These are phyloP conservation scores for Brassica incana DNA, from an alignment of 345 rosid species.

Conservation along the genomic window DNA sequence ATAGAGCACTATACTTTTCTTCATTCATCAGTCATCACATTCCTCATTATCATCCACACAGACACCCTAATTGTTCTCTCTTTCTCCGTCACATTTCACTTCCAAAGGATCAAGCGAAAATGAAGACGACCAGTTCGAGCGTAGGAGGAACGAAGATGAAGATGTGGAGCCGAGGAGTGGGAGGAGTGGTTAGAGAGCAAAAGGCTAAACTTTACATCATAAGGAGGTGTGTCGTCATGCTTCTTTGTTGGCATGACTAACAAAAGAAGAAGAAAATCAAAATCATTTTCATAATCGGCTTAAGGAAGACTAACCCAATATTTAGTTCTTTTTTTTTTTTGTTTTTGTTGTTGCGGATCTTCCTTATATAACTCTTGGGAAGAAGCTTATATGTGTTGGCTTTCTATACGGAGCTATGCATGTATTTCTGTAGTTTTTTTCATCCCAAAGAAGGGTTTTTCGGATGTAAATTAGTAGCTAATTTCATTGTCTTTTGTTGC, in stretches of 20 bases:
- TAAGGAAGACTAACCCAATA: slow-evolving; percentile 28
- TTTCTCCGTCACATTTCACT: not conserved
- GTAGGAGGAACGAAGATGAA: slow-evolving; percentile 70
- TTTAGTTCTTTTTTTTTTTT: not conserved
- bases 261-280: not conserved
- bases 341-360: slow-evolving; percentile 2
- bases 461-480: slow-evolving; percentile 27
- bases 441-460: slow-evolving; percentile 18
- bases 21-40: slow-evolving; percentile 30
- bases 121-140: slow-evolving; percentile 57
- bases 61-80: not conserved
- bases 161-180: slow-evolving; percentile 63
- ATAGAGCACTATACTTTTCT: slow-evolving; percentile 12
- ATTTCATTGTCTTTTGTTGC: not conserved
- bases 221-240: slow-evolving; percentile 85
- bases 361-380: slow-evolving; percentile 28
- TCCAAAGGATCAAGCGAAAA: slow-evolving; percentile 12
- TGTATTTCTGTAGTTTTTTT: slow-evolving; percentile 12
- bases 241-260: slow-evolving; percentile 80
- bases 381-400: slow-evolving; percentile 27
- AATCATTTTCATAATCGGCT: not conserved
- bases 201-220: slow-evolving; percentile 83
- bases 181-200: slow-evolving; percentile 74
- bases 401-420: slow-evolving; percentile 16
- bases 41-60: slow-evolving; percentile 24